Conservation (phyloP, 805 yeast species). For the Cyberlindnera mycetangii region DNA sequence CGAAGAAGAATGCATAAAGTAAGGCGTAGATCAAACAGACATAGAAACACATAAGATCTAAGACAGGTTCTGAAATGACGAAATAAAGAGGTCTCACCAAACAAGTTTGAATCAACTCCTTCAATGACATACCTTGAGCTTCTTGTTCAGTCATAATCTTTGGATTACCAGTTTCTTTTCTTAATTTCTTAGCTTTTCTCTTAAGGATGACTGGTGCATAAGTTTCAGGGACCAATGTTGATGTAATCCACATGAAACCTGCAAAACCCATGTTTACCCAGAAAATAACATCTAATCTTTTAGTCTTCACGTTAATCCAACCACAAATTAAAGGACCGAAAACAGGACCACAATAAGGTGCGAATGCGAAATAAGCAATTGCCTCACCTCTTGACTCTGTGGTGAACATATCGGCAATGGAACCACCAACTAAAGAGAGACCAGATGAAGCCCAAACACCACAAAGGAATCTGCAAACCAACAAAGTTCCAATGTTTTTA, state of each 20-base stretch:
- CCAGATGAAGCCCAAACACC: constrained; percentile 88
- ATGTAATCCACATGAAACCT: constrained; percentile 73
- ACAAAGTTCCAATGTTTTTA: constrained; percentile 74
- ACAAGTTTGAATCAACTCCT: constrained; percentile 70
- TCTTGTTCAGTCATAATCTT: constrained; percentile 93
- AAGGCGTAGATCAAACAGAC: constrained; percentile 89
- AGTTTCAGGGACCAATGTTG: constrained; percentile 79
- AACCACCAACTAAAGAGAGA: constrained; percentile 84
- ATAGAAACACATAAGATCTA: constrained; percentile 79
- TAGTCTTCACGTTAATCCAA: constrained; percentile 72
- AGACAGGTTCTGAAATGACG: constrained; percentile 76
- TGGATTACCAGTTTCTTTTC: constrained; percentile 78
- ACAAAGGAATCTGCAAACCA: constrained; percentile 81
- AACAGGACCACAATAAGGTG: constrained; percentile 92
- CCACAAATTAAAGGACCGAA: constrained; percentile 88
- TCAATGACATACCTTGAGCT: constrained; percentile 67
- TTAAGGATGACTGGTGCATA: constrained; percentile 79
- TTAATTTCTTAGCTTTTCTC: constrained; percentile 57
- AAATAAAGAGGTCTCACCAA: constrained; percentile 78
- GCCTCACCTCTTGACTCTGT: constrained; percentile 81
- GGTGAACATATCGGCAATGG: constrained; percentile 87
- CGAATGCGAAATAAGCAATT: constrained; percentile 86
- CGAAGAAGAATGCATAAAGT: constrained; percentile 90
- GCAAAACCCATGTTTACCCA: constrained; percentile 95
- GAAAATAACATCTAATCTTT: constrained; percentile 63